Evolutionary conservation across 164 flowering plant genomes (phyloP), one percentile per base, ranked within the genome.

Genomic region (Kalanchoe fedtschenkoi): DNA sequence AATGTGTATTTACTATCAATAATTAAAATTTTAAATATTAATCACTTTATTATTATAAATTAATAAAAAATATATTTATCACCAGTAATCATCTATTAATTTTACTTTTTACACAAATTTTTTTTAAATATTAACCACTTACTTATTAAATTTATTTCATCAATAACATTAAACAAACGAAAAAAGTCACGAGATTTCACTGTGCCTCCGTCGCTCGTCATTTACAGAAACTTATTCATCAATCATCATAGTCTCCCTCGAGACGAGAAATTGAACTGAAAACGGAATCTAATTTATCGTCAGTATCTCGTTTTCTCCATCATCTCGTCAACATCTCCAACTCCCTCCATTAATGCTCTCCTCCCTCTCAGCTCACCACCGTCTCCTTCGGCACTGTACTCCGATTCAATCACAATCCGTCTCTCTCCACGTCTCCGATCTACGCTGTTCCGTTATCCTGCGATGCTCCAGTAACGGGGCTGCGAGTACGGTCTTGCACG

Each of bases 341-440:
- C 55, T 24, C 6, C 55, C 55, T 47, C 55, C 55, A 47, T 47
- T 47, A 47, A 47, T 47, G 24, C 55, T 47, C 55, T 24, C 55
- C 1, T 51, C 55, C 1, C 26, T 51, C 55, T 22, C 30, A 47
- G 30, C 55, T 47, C 55, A 24, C 14, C 55, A 47, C 30, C 55
- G 15, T 24, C 16, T 46, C 53, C 53, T 26, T 47, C 55, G 30
- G 30, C 55, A 22, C 55, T 24, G 30, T 24, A 51, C 56, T 26
- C 56, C 56, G 54, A 28, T 17, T 2, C 29, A n/a, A n/a, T n/a
- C n/a, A n/a, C n/a, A n/a, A n/a, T 47, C 13, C 26, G 15, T 47
- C 14, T 22, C 15, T 1, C 26, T 15, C 13, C 39, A 0, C 39
- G 13, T 37, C 39, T 8, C 29, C 30, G 55, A 47, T 47, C 55